Evolutionary conservation across 768 basidiomycete genomes (phyloP).

Genomic region (Multifurca ochricompacta): DNA sequence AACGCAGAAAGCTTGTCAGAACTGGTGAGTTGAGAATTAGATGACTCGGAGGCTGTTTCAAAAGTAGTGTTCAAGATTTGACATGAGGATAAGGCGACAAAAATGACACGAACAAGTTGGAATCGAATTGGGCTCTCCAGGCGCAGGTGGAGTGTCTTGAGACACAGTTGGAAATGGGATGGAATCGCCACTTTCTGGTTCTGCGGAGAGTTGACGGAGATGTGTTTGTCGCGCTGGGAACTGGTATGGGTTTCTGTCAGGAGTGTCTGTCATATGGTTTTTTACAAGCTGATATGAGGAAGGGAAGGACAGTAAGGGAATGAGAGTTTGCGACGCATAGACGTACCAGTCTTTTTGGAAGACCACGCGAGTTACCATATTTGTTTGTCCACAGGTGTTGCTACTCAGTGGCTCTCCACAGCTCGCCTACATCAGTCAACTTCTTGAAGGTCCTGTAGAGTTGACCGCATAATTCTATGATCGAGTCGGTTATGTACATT

Average conservation of each 20-base stretch:
- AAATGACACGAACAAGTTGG: neutral
- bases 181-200: neutral
- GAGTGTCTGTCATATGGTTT: neutral
- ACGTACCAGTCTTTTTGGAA: neutral
- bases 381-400: neutral
- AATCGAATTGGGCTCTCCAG: neutral
- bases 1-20: conserved; percentile 41
- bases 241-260: neutral
- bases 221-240: neutral
- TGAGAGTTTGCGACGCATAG: neutral
- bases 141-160: neutral
- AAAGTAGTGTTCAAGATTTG: neutral
- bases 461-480: too few relatives aligned
- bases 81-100: neutral
- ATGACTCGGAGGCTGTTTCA: conserved; percentile 23
- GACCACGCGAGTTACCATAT: conserved; percentile 3
- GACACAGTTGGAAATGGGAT: neutral
- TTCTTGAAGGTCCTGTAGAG: too few relatives aligned
- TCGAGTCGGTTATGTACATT: too few relatives aligned
- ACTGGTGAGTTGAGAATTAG: conserved; percentile 30
- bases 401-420: neutral
- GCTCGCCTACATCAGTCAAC: neutral
- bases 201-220: conserved; percentile 5
- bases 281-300: neutral
- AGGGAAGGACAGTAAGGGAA: neutral